Conservation (phyloP, 768 basidiomycete genomes). For the Mycena galopus region DNA sequence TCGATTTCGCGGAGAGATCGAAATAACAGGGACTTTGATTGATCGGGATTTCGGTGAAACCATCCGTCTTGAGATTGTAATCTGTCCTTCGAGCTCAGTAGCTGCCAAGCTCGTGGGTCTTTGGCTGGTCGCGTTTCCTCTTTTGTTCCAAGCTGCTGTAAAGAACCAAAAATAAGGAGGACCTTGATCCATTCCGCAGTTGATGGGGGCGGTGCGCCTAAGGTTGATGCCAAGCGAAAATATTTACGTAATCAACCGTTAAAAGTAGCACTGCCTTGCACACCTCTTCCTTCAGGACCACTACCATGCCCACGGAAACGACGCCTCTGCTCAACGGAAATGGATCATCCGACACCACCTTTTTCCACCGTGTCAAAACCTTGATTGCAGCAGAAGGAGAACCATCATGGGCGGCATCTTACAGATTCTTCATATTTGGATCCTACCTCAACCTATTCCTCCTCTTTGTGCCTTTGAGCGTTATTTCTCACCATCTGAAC, state of each 20-base stretch:
- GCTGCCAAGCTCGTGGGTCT: too few species aligned
- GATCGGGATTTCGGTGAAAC: too few species aligned
- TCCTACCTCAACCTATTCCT: conserved; percentile 84
- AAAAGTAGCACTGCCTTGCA: neutral
- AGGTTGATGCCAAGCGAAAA: neutral
- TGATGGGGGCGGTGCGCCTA: too few species aligned
- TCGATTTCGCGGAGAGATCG: too few species aligned
- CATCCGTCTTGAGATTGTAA: too few species aligned
- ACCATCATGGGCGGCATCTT: conserved; percentile 71
- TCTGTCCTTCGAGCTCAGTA: too few species aligned
- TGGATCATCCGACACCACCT: conserved; percentile 41
- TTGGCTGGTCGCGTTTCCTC: too few species aligned
- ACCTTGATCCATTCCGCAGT: too few species aligned
- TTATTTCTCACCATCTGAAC: conserved; percentile 70
- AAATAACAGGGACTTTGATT: too few species aligned
- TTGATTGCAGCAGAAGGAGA: conserved; percentile 72
- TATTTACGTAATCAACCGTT: too few species aligned
- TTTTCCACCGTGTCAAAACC: conserved; percentile 50
- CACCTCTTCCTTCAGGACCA: conserved; percentile 48
- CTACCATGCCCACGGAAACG: conserved; percentile 51
- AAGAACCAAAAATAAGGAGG: neutral
- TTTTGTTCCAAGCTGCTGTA: neutral
- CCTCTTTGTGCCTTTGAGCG: conserved; percentile 82
- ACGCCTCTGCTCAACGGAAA: conserved; percentile 65
- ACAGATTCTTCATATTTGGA: conserved; percentile 70